These are phyloP conservation scores for Diplodia corticola DNA, from an alignment of 2,329 filamentous ascomycete species.

Conservation along the genomic window DNA sequence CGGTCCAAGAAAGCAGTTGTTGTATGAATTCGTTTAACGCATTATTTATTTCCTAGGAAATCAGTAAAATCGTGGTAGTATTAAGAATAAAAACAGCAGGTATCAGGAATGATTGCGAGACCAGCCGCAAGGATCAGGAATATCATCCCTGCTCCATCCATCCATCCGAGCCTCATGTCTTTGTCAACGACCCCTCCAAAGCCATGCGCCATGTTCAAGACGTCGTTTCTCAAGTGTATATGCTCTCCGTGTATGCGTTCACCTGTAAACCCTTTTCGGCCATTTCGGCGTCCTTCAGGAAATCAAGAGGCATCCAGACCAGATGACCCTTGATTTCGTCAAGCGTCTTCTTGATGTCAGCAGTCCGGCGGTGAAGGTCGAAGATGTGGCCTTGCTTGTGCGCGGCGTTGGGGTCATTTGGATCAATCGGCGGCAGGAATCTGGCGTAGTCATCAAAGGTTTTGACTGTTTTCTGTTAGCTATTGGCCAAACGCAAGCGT, in stretches of 20 bases:
- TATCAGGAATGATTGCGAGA: neutral
- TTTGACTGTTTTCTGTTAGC: slow-evolving; percentile 55
- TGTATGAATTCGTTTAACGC: neutral
- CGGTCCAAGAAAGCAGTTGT: neutral
- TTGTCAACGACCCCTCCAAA: neutral
- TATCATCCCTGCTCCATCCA: neutral
- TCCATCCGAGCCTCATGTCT: too few relatives aligned
- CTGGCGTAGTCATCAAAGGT: slow-evolving; percentile 87
- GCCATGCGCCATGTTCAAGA: neutral
- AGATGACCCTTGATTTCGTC: slow-evolving; percentile 82
- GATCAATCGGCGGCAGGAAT: slow-evolving; percentile 60
- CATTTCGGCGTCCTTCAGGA: slow-evolving; percentile 81
- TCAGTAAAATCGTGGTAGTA: neutral
- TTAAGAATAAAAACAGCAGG: neutral
- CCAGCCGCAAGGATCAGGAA: neutral
- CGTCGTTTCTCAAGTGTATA: slow-evolving; percentile 63
- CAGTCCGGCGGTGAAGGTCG: slow-evolving; percentile 63
- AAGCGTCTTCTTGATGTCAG: slow-evolving; percentile 73
- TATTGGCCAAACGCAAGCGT: neutral
- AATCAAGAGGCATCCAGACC: slow-evolving; percentile 93
- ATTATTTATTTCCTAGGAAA: neutral
- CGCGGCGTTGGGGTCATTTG: slow-evolving; percentile 58
- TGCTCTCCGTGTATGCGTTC: slow-evolving; percentile 83
- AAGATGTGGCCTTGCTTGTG: slow-evolving; percentile 82
- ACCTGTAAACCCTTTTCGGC: slow-evolving; percentile 85